Percentiles rank a stretch among this genome's conserved stretches.
Conservation (phyloP, 1,284 basidiomycete species). For the Cryptococcus sp. region DNA sequence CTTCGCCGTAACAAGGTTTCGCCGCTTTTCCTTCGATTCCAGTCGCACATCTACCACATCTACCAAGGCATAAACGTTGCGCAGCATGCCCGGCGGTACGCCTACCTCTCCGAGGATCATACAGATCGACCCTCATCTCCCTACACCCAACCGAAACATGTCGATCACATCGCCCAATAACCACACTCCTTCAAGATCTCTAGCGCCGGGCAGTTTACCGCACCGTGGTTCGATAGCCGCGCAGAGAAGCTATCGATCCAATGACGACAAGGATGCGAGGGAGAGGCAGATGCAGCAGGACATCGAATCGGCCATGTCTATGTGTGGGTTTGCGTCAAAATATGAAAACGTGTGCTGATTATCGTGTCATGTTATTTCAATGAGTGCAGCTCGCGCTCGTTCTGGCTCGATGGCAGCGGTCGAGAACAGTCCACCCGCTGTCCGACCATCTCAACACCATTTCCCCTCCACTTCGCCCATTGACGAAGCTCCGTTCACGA, state of each 20-base stretch:
- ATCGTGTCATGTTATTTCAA: neutral
- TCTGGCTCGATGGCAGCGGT: constrained; percentile 18
- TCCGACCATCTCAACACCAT: constrained; percentile 17
- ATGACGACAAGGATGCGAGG: constrained; percentile 21
- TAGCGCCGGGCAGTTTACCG: neutral
- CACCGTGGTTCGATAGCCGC: constrained; percentile 13
- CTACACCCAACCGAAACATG: constrained; percentile 10
- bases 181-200: constrained; percentile 13
- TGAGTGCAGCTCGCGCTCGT: constrained; percentile 18
- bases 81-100: constrained; percentile 16
- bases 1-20: too few species aligned
- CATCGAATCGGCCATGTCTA: constrained; percentile 25
- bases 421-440: constrained; percentile 22
- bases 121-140: constrained; percentile 14
- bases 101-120: constrained; percentile 19
- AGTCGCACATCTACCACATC: too few species aligned
- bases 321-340: constrained; percentile 17
- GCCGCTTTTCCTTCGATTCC: too few species aligned
- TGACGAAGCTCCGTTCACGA: constrained; percentile 50
- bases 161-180: constrained; percentile 12
- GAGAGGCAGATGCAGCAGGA: constrained; percentile 29
- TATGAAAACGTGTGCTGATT: neutral
- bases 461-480: constrained; percentile 43
- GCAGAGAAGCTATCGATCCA: constrained; percentile 7
- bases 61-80: too few species aligned